Base-by-base conservation (phyloP, 495 filamentous ascomycete species). In the Cercophora scortea region DNA sequence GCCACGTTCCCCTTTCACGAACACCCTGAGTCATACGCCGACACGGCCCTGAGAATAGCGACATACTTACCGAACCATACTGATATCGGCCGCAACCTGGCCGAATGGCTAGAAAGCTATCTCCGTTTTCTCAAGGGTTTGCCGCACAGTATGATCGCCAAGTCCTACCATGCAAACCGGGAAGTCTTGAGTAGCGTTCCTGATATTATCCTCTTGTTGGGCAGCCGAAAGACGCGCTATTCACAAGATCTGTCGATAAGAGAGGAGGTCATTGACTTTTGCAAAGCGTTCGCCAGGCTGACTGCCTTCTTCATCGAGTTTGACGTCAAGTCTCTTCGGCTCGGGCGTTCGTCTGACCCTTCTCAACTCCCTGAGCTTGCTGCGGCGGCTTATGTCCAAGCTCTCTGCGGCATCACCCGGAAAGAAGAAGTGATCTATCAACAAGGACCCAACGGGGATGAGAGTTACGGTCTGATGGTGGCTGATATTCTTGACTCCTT, bases 41-140 rank as follows among this genome's bases (percentile, higher is more conserved):
- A 76, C 0, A 69, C 67, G 6, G 53, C 70, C 15, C 33, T 25
- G 45, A 63, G 69, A 19, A 50, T 75, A 6, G 33, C 52, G 9
- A 51, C 56, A 12, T 78, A 71, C 57, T 61, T 77, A 15, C 55
- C 59, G 41, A 69, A 71, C 45, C 65, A 61, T 70, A 53, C 52
- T 66, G 67, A 33, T 51, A 67, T 69, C 8, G 58, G 74, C 44
- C 60, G 60, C 16, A 56, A 59, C 41, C 34, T 80, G 6, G 57
- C 63, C 7, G 54, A 61, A 1, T 81, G 76, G 75, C 64, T 80
- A 11, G 64, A 72, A 12, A 57, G 49, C 19, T 79, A 68, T 51
- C 40, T 78, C 38, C 36, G 13, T 25, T 71, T 59, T 45, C 60
- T 65, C 17, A 55, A 60, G 19, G 49, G 48, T 9, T 55, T 56